Evolutionary conservation across 2,329 filamentous ascomycete genomes (phyloP).

Genomic region (Cercospora zeae-maydis): DNA sequence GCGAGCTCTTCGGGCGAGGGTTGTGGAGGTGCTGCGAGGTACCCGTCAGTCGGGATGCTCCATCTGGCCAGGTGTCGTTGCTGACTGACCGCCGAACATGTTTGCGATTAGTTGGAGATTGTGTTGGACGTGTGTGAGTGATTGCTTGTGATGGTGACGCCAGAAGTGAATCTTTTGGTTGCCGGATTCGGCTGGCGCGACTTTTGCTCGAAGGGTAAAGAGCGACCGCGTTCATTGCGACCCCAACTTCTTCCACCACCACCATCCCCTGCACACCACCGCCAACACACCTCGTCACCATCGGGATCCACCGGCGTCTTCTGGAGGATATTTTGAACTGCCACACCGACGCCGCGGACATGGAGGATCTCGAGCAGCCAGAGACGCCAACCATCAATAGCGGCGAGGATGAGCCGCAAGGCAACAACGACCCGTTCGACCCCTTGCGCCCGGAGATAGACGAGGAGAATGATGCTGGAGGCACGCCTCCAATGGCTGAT

Average conservation of each 20-base stretch:
- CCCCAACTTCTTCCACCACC: not conserved
- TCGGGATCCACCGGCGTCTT: not conserved
- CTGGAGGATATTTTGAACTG: not conserved
- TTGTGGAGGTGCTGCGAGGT: conserved; percentile 62
- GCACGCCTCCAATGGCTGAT: conserved; percentile 43
- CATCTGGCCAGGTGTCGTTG: no score
- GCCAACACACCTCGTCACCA: not conserved
- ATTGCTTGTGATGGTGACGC: not conserved
- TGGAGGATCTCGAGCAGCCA: conserved; percentile 44
- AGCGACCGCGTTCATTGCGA: conserved; percentile 4
- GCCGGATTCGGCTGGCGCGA: not conserved
- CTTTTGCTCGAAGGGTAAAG: conserved; percentile 4
- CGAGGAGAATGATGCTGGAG: conserved; percentile 45
- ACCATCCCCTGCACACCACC: no score
- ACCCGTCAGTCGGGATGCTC: conserved; percentile 7
- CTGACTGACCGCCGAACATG: conserved; percentile 6
- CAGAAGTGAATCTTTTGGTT: conserved; percentile 8
- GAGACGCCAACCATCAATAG: conserved; percentile 38
- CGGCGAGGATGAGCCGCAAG: conserved; percentile 45
- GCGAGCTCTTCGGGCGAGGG: conserved; percentile 67
- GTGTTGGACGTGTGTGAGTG: not conserved
- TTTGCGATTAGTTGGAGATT: not conserved
- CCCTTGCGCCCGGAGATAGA: conserved; percentile 47
- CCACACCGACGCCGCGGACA: conserved; percentile 19
- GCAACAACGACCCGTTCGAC: conserved; percentile 46